Percentiles rank a stretch among this genome's conserved stretches.
These are phyloP conservation scores for Tetraselmis striata DNA, from an alignment of 139 green algal species.

Conservation along the genomic window DNA sequence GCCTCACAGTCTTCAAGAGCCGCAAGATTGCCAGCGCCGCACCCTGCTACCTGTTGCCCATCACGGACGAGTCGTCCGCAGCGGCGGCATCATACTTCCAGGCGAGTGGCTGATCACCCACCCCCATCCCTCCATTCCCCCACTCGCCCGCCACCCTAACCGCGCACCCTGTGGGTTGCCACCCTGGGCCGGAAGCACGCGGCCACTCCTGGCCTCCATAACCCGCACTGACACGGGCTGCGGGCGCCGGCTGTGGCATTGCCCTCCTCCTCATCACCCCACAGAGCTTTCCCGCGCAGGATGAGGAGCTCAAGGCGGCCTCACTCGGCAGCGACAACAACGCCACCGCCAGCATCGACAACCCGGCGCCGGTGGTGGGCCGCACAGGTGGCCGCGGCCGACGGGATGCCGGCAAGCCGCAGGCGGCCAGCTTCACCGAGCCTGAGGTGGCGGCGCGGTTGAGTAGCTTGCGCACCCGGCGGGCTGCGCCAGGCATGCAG, in stretches of 20 bases:
- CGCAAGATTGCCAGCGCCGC: constrained; percentile 1
- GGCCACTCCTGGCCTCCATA: no score
- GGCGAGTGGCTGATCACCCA: no score
- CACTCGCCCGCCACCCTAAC: no score
- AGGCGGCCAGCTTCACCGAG: constrained; percentile 8
- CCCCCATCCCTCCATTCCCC: no score
- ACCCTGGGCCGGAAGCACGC: no score
- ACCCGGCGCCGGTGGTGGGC: no score
- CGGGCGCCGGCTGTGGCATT: no score
- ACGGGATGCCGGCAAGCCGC: neutral
- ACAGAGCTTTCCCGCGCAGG: neutral
- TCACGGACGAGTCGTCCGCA: constrained; percentile 13
- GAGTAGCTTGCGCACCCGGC: constrained; percentile 10
- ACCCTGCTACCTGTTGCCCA: constrained; percentile 21
- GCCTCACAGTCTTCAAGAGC: constrained; percentile 29
- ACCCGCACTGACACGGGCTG: no score
- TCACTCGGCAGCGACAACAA: neutral
- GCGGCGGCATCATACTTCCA: constrained; percentile 28
- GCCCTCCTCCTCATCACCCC: no score
- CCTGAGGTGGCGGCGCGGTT: constrained; percentile 16
- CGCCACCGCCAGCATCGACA: neutral
- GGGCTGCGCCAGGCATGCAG: constrained; percentile 13
- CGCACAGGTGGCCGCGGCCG: neutral
- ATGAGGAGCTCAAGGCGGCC: neutral
- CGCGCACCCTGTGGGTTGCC: no score